Evolutionary conservation across 371 early-diverging fungal species (phyloP), one percentile per base, ranked within the genome.

Genomic region (Coemansia sp.): DNA sequence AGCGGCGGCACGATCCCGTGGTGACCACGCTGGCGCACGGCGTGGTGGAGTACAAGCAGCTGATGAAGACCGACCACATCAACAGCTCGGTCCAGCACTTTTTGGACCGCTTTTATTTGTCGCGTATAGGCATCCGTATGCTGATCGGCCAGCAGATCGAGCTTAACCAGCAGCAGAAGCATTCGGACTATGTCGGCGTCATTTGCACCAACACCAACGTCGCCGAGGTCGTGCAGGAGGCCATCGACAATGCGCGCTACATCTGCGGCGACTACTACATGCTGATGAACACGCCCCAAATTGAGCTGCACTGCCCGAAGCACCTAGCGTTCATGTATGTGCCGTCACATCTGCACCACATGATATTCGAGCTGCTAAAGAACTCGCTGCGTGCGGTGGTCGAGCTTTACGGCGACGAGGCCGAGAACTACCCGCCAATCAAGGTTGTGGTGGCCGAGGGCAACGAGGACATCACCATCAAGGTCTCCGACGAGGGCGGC

Each of bases 41-140:
- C 34, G 91, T 97, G 51, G 81, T 90, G 53, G 95, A 97, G 77
- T 91, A 92, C 77, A 97, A 97, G 78, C 85, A 90, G 51, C 75
- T 78, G 68, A 86, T 71, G 62, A 83, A 77, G 50, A 82, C 81
- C 3, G 67, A 79, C 8, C 46, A 77, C 16, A 86, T 93, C 36
- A 93, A 94, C 69, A 86, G 85, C 39, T 92, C 89, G 49, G 84
- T 95, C 8, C 96, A 98, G 78, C 82, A 85, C 32, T 98, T 98
- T 72, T 80, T 98, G 64, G 97, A 96, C 80, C 87, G 95, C n/a
- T 98, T 98, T 80, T 96, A 95, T 81, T 88, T 96, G 88, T 94
- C 94, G 32, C 90, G 98, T 46, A 98, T 98, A 64, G 98, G 98
- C 14, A 96, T 98, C 66, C 90, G 98, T 62, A 94, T 96, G 94